Evolutionary conservation across 176 grass and related monocot species (phyloP).

Genomic region (Paspalum notatum): DNA sequence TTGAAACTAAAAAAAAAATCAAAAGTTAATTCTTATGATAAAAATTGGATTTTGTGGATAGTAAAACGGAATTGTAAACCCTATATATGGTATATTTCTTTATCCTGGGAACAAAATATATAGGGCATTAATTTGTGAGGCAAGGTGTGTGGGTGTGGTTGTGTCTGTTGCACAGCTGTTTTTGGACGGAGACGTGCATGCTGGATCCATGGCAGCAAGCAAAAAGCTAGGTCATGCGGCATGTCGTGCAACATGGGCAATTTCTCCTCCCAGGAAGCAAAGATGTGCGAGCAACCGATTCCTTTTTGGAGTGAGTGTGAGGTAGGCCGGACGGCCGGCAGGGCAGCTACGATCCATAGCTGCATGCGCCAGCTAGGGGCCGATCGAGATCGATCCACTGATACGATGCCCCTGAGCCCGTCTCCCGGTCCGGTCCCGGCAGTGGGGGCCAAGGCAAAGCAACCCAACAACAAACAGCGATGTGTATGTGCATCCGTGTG

Average conservation of each 20-base stretch:
- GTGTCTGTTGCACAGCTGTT: neutral
- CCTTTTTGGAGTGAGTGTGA: constrained; percentile 21
- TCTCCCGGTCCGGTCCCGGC: too few relatives aligned
- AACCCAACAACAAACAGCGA: constrained; percentile 30
- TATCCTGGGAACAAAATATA: neutral
- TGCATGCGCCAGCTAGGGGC: too few relatives aligned
- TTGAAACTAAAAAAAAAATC: too few relatives aligned
- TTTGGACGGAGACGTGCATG: constrained; percentile 38
- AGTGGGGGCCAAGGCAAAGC: neutral
- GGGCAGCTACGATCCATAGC: too few relatives aligned
- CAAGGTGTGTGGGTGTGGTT: neutral
- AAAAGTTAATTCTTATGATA: too few relatives aligned
- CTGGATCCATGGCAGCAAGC: neutral
- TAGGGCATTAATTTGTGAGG: constrained; percentile 2
- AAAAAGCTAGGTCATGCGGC: constrained; percentile 8
- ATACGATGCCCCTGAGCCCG: neutral
- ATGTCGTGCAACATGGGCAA: neutral
- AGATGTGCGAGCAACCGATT: constrained; percentile 36
- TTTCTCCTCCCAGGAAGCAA: constrained; percentile 55
- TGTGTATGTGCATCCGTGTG: constrained; percentile 5
- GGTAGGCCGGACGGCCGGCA: neutral
- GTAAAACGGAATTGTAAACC: too few relatives aligned
- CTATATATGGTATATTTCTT: neutral
- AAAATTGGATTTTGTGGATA: too few relatives aligned
- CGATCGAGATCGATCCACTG: neutral